Evolutionary conservation across 345 rosid genomes (phyloP), one percentile per base, ranked within the genome.

Genomic region (Sonneratia caseolaris): DNA sequence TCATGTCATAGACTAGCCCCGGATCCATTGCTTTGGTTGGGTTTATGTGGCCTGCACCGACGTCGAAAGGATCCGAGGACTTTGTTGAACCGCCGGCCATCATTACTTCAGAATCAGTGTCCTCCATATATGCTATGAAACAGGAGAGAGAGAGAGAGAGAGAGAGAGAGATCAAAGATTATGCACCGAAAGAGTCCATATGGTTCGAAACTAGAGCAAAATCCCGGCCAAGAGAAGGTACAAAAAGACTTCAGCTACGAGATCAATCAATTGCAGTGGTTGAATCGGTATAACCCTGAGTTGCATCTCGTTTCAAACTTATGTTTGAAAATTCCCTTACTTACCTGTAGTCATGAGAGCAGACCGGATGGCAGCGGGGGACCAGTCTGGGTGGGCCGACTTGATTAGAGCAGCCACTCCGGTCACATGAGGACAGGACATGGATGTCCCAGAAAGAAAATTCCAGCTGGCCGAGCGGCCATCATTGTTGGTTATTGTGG

Each of bases 391-490:
- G 72, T 89, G 88, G 22, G 76, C 83, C 5, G 97, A 86, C 78
- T 81, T 84, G 77, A 91, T 68, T 21, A 89, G 88, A 2, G 93
- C 93, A 11, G 76, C 87, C 0, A 83, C 79, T 47, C 91, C 93
- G 11, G 93, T 75, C 3, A 89, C 92, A 47, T 89, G 93, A 69
- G 97, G 95, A 73, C 93, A 83, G 2, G 97, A 80, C 95, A 89
- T 87, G 11, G 93, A 89, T 27, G 90, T 89, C 72, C 95, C 95
- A 0, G 93, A 84, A 66, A 69, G 89, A 36, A 91, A 79, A 75
- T 84, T 87, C 95, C 91, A 91, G 37, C 75, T 69, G 49, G 85
- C 76, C 0, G 73, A 78, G 9, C 84, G 79, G 5, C 32, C 48
- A 70, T 84, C 88, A 0, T 68, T 15, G 7, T 80, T 74, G 4